Percentiles rank a stretch among this genome's conserved stretches.
Conservation (phyloP, 768 basidiomycete genomes). For the Serpula lacrymans region DNA sequence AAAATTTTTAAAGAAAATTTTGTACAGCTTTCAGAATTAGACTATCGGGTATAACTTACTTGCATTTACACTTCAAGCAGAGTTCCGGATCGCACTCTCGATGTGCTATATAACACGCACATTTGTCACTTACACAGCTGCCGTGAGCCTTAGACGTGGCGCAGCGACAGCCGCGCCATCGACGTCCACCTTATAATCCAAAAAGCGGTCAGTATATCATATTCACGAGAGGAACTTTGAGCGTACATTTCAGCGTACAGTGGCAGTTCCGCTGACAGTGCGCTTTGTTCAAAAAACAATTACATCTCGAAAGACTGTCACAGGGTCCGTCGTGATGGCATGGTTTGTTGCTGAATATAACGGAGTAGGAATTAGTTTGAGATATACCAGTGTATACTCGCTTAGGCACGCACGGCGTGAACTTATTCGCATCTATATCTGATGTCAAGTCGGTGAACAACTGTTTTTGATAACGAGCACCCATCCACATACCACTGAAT, state of each 20-base stretch:
- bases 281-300: constrained; percentile 46
- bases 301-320: constrained; percentile 36
- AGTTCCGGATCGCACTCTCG: constrained; percentile 71
- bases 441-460: too few species aligned
- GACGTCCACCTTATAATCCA: constrained; percentile 42
- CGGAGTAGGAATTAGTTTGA: neutral
- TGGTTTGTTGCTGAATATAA: constrained; percentile 36
- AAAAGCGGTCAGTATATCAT: neutral
- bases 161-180: constrained; percentile 59
- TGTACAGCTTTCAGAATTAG: too few species aligned
- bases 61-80: constrained; percentile 49
- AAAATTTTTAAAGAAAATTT: too few species aligned
- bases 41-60: constrained; percentile 30
- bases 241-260: constrained; percentile 50
- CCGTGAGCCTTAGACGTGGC: constrained; percentile 17
- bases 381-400: neutral
- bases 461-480: too few species aligned
- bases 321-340: constrained; percentile 62
- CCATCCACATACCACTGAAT: constrained; percentile 24
- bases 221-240: neutral
- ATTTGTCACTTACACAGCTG: constrained; percentile 39
- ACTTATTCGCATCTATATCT: constrained; percentile 16
- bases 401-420: constrained; percentile 21
- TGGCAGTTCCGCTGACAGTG: constrained; percentile 57
- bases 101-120: constrained; percentile 46